Conservation (phyloP, 257 asterid species). For the Fraxinus anomala region DNA sequence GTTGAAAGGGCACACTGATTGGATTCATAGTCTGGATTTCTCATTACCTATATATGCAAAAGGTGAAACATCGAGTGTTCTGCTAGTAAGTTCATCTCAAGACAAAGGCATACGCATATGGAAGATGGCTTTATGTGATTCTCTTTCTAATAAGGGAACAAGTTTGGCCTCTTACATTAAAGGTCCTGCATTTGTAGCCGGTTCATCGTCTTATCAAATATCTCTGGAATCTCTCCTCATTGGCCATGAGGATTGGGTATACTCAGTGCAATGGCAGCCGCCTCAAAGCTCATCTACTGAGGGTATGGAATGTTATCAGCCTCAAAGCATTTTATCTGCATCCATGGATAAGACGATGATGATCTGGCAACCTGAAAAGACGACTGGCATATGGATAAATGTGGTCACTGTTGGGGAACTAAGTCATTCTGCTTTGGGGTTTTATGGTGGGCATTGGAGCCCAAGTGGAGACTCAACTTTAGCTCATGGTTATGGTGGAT, state of each 20-base stretch:
- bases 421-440: slow-evolving; percentile 94
- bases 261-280: slow-evolving; percentile 96
- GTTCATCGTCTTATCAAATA: slow-evolving; percentile 66
- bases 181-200: slow-evolving; percentile 79
- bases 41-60: slow-evolving; percentile 60
- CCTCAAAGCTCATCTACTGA: slow-evolving; percentile 50
- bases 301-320: slow-evolving; percentile 63
- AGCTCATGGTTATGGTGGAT: slow-evolving; percentile 98
- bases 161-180: slow-evolving; percentile 80
- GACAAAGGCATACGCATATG: slow-evolving; percentile 98
- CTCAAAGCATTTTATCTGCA: slow-evolving; percentile 87
- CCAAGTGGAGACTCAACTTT: slow-evolving; percentile 68
- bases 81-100: slow-evolving; percentile 92
- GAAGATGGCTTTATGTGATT: slow-evolving; percentile 62
- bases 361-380: slow-evolving; percentile 98
- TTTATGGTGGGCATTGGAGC: slow-evolving; percentile 97
- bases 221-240: slow-evolving; percentile 90
- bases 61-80: slow-evolving; percentile 54
- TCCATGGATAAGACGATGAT: slow-evolving; percentile 99
- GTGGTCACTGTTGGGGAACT: slow-evolving; percentile 95
- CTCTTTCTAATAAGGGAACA: slow-evolving; percentile 39
- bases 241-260: slow-evolving; percentile 99
- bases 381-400: slow-evolving; percentile 94
- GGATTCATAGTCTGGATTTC: slow-evolving; percentile 96
- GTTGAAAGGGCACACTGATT: slow-evolving; percentile 88